A percentile compares a stretch with the other conserved stretches of the same genome.
Conservation (phyloP, 306 rosid species). For the Sechiopsis laciniata region DNA sequence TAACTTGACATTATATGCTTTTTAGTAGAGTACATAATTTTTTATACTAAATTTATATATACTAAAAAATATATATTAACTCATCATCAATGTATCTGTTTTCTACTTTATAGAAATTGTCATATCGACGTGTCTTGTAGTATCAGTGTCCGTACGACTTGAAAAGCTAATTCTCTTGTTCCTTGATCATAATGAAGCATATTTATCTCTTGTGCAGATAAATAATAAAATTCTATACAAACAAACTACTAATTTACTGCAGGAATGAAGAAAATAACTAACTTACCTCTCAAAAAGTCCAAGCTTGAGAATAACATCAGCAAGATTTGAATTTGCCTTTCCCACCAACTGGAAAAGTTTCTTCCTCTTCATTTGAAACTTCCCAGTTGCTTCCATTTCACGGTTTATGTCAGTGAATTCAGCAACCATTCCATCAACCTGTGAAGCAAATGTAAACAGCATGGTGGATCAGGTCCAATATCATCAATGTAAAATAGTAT, state of each 20-base stretch:
- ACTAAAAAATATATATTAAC: too few species aligned
- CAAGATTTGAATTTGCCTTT: slow-evolving; percentile 96
- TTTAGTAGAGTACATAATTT: too few species aligned
- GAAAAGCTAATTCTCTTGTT: background rate
- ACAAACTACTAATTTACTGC: background rate
- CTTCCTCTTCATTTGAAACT: slow-evolving; percentile 91
- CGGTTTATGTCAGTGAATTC: slow-evolving; percentile 97
- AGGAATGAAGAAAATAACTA: background rate
- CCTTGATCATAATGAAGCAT: background rate
- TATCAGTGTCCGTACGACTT: too few species aligned
- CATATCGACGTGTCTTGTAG: too few species aligned
- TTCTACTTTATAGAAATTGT: too few species aligned
- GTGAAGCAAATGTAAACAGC: slow-evolving; percentile 20
- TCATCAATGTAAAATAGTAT: background rate
- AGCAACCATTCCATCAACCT: slow-evolving; percentile 99
- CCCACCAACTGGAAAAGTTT: slow-evolving; percentile 96
- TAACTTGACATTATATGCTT: too few species aligned
- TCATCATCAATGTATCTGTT: too few species aligned
- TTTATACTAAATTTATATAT: too few species aligned
- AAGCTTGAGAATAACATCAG: slow-evolving; percentile 93
- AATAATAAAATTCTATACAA: background rate
- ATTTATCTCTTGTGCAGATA: background rate
- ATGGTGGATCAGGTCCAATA: slow-evolving; percentile 2
- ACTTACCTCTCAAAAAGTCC: slow-evolving; percentile 92
- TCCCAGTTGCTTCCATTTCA: slow-evolving; percentile 94